Base-by-base conservation (phyloP, 1,284 basidiomycete species). In the Microbotryum lychnidis-dioicae region DNA sequence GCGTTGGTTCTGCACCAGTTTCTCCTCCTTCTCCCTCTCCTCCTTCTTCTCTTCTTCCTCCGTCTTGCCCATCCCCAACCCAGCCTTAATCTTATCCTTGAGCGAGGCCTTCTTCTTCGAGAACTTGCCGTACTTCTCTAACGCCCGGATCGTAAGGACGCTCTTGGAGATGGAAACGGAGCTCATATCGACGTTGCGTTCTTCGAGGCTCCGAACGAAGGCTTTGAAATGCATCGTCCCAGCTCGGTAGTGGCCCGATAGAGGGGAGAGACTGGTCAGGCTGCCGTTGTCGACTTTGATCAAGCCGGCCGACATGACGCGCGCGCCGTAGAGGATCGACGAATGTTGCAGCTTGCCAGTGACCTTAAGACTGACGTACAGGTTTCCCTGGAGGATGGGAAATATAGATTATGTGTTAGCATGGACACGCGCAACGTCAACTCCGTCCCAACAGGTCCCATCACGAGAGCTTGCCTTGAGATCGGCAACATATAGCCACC, bases 161-260 rank as follows among this genome's bases (percentile, higher is more conserved):
- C 63, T 60, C 33, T 60, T 58, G 12, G 48, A 58, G 49, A 61
- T 60, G 6, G 59, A 61, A 8, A 60, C 58, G 16, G 83, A 73
- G 83, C 76, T 77, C 76, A 87, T 80, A 70, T 87, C 84, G 0
- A 84, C 81, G 0, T 83, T 83, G 42, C 79, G 79, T 37, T 82
- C 78, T 33, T 80, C 76, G 44, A 89, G 74, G 5, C 79, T 78
- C 2, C 79, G 76, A 25, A 85, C 73, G 72, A 87, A 87, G n/a
- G 77, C 75, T 61, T 82, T 80, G 72, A 85, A 87, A 72, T 86
- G 83, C 54, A 48, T 59, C 8, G 65, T 71, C 5, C 77, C 61
- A 80, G 82, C 82, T 56, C 83, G 69, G 71, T 87, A 87, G 69
- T 87, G 85, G 0, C 85, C 85, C 8, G 83, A 84, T 2, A 86